Evolutionary conservation across 306 rosid species (phyloP).

Genomic region (Cicer cuneatum): DNA sequence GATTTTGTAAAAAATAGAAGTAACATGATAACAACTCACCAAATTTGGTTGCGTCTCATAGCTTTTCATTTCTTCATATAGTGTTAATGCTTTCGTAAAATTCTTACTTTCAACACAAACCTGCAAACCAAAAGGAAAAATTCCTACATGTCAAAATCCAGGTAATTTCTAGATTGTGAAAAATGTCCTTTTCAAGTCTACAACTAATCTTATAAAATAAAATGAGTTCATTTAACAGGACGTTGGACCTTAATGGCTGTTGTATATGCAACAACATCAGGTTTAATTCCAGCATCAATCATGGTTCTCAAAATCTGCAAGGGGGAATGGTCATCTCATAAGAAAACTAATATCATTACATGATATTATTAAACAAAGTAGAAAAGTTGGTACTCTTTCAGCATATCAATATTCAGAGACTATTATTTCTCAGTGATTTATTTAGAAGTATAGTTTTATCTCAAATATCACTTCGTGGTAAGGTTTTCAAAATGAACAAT

Average conservation of each 20-base stretch:
- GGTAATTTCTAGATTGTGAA: slow-evolving; percentile 21
- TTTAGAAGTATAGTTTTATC: slow-evolving; percentile 19
- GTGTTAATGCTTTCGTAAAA: slow-evolving; percentile 63
- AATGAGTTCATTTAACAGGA: slow-evolving; percentile 40
- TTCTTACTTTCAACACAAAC: slow-evolving; percentile 76
- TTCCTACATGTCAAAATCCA: slow-evolving; percentile 38
- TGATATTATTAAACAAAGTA: slow-evolving; percentile 13
- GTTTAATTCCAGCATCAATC: slow-evolving; percentile 74
- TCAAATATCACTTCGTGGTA: slow-evolving; percentile 23
- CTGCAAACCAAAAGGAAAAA: slow-evolving; percentile 58
- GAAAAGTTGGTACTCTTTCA: slow-evolving; percentile 6
- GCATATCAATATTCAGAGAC: slow-evolving; percentile 13
- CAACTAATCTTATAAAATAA: slow-evolving; percentile 34
- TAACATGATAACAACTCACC: slow-evolving; percentile 51
- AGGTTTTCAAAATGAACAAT: slow-evolving; percentile 26
- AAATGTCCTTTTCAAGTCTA: slow-evolving; percentile 24
- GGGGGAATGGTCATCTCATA: slow-evolving; percentile 46
- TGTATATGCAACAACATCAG: slow-evolving; percentile 88
- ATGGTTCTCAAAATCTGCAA: slow-evolving; percentile 79
- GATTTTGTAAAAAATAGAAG: slow-evolving; percentile 42
- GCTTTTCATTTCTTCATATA: slow-evolving; percentile 85
- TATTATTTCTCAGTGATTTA: slow-evolving; percentile 15
- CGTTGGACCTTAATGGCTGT: slow-evolving; percentile 81
- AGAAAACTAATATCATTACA: slow-evolving; percentile 42
- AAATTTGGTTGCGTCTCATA: slow-evolving; percentile 72